Conservation (phyloP, 495 filamentous ascomycete species). For the Collariella sp. region DNA sequence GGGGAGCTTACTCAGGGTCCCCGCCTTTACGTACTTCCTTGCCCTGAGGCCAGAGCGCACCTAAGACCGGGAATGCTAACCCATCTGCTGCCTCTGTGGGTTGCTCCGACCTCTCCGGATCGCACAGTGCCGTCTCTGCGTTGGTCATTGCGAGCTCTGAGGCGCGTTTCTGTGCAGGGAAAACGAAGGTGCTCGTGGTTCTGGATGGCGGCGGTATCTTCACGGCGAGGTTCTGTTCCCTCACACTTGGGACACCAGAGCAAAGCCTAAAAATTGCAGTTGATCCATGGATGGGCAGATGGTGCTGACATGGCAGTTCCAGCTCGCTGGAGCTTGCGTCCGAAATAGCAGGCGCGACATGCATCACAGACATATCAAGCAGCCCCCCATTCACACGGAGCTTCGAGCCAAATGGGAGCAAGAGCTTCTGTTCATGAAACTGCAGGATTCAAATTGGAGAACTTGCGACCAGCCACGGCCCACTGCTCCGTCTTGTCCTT, state of each 20-base stretch:
- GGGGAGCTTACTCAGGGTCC: constrained; percentile 35
- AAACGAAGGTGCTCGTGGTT: background rate
- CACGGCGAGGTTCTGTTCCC: no score
- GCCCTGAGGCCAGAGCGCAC: constrained; percentile 11
- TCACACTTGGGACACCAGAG: background rate
- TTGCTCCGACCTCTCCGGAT: constrained; percentile 14
- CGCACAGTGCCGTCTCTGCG: background rate
- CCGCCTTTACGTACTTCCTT: constrained; percentile 19
- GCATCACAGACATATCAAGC: no score
- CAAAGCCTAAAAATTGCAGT: no score
- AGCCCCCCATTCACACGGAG: no score
- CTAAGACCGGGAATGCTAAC: constrained; percentile 11
- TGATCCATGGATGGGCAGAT: background rate
- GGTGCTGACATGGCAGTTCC: background rate
- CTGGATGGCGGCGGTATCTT: background rate
- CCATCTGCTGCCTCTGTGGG: background rate
- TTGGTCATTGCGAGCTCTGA: background rate
- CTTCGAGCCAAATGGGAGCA: background rate
- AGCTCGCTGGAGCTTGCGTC: background rate
- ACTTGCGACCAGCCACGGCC: background rate
- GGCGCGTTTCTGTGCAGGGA: background rate
- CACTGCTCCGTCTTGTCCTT: background rate
- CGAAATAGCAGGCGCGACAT: background rate
- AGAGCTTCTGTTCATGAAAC: background rate
- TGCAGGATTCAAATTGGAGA: background rate